phyloP scores from a whole-genome alignment of 768 basidiomycete species.

The Lactarius evosmus region DNA sequence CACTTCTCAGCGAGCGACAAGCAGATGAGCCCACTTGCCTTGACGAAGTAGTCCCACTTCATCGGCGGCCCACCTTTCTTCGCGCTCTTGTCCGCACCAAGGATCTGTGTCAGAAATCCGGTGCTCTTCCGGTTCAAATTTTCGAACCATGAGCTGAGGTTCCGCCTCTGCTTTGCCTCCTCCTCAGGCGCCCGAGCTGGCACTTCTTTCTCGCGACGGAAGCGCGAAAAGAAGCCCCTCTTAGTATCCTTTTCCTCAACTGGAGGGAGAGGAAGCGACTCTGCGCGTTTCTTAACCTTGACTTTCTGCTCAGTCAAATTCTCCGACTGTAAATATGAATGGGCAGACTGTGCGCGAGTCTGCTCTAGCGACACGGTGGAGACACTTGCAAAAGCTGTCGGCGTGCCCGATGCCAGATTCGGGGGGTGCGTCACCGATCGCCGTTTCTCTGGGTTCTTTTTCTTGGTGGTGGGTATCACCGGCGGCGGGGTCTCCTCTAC shows the following conservation, averaged over 20 bases:
- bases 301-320: slow-evolving; percentile 48
- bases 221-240: slow-evolving; percentile 51
- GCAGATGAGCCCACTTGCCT: slow-evolving; percentile 23
- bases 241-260: slow-evolving; percentile 40
- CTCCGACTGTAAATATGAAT: slow-evolving; percentile 59
- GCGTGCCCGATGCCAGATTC: slow-evolving; percentile 28
- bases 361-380: slow-evolving; percentile 44
- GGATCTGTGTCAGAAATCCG: slow-evolving; percentile 27
- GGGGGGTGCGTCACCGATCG: slow-evolving; percentile 17
- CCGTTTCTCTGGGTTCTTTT: slow-evolving; percentile 17
- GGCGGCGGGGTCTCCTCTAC: background rate
- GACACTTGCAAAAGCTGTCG: slow-evolving; percentile 30
- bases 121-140: slow-evolving; percentile 29
- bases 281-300: slow-evolving; percentile 70
- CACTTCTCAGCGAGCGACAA: background rate
- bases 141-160: slow-evolving; percentile 29
- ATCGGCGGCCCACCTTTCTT: slow-evolving; percentile 31
- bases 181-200: slow-evolving; percentile 14
- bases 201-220: slow-evolving; percentile 42
- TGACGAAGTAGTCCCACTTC: slow-evolving; percentile 37
- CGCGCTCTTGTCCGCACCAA: slow-evolving; percentile 29
- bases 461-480: slow-evolving; percentile 6
- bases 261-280: slow-evolving; percentile 51
- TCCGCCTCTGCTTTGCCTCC: slow-evolving; percentile 37
- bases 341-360: slow-evolving; percentile 63